Evolutionary conservation across 2,329 filamentous ascomycete genomes (phyloP).

Genomic region (Raffaelea arxii): DNA sequence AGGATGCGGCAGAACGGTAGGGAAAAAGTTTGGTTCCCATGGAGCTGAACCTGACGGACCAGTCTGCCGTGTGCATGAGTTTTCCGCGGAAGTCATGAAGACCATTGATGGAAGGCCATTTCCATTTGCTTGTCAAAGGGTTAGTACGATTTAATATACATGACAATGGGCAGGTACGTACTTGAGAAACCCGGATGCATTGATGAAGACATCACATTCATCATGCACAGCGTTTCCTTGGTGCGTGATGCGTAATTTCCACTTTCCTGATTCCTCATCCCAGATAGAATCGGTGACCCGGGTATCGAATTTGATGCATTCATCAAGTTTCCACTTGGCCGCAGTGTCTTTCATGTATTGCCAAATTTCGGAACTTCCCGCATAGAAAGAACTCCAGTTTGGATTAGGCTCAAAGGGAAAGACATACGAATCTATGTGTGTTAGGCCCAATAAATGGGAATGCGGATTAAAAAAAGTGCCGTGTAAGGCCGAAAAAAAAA

Average conservation of each 20-base stretch:
- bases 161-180: neutral
- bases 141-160: too few species aligned
- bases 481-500: neutral
- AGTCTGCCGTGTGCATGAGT: neutral
- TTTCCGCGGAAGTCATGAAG: neutral
- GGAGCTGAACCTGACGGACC: too few species aligned
- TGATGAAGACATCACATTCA: neutral
- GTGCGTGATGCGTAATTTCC: neutral
- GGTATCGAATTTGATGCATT: neutral
- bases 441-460: too few species aligned
- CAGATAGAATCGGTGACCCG: neutral
- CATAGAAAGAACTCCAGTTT: neutral
- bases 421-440: neutral
- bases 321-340: neutral
- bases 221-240: neutral
- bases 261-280: neutral
- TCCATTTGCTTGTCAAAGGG: neutral
- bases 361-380: neutral
- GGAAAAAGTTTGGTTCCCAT: neutral
- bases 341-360: neutral
- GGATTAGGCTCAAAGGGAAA: neutral
- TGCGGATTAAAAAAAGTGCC: too few species aligned
- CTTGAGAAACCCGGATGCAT: neutral
- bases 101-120: neutral
- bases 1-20: neutral